Conservation (phyloP, 192 early-diverging fungal species). For the Mortierella hygrophila region DNA sequence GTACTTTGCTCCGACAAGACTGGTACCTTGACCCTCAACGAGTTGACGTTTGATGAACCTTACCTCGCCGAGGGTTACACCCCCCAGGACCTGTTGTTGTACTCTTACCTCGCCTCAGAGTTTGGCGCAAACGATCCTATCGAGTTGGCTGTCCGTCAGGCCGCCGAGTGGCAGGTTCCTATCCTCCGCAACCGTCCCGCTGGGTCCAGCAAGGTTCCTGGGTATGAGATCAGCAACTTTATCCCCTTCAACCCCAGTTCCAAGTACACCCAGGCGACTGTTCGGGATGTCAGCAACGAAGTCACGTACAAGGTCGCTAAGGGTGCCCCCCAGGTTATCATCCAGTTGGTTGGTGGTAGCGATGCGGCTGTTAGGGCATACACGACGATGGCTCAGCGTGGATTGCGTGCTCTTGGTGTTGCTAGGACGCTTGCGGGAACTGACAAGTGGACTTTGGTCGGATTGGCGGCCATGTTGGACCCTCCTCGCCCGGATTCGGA, state of each 20-base stretch:
- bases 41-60: slow-evolving; percentile 83
- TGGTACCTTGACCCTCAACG: slow-evolving; percentile 82
- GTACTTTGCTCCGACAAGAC: slow-evolving; percentile 79
- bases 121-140: slow-evolving; percentile 82
- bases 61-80: slow-evolving; percentile 57
- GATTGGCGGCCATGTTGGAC: slow-evolving; percentile 75
- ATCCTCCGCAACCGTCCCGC: slow-evolving; percentile 57
- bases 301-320: slow-evolving; percentile 74
- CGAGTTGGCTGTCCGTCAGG: slow-evolving; percentile 77
- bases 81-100: slow-evolving; percentile 72
- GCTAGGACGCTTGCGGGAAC: slow-evolving; percentile 65
- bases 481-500: slow-evolving; percentile 79
- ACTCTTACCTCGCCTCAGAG: slow-evolving; percentile 76
- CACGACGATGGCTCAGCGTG: slow-evolving; percentile 71
- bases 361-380: slow-evolving; percentile 66
- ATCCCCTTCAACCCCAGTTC: slow-evolving; percentile 80
- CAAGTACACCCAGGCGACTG: slow-evolving; percentile 78
- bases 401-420: slow-evolving; percentile 81
- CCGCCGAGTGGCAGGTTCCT: slow-evolving; percentile 65
- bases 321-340: slow-evolving; percentile 82
- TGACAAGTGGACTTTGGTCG: slow-evolving; percentile 73
- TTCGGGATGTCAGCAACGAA: slow-evolving; percentile 63
- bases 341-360: slow-evolving; percentile 64
- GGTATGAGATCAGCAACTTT: slow-evolving; percentile 75
- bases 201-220: slow-evolving; percentile 67